phyloP scores from a whole-genome alignment of 2,329 filamentous ascomycete species.

The Ascochyta clinopodiicola region DNA sequence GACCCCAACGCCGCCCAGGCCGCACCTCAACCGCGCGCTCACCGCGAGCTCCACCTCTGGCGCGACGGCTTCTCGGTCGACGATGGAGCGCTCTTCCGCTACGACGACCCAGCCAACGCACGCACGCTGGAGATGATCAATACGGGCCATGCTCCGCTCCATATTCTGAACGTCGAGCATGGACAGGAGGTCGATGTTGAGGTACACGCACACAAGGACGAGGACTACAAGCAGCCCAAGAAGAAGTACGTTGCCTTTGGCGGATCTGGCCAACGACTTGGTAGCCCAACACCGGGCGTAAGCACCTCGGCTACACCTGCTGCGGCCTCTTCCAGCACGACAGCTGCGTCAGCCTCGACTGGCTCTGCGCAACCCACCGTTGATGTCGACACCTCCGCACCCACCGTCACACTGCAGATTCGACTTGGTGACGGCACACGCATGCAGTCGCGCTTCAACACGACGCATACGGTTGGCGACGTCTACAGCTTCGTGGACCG shows the following conservation, averaged over 20 bases:
- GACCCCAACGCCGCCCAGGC: constrained; percentile 58
- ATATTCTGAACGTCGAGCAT: constrained; percentile 76
- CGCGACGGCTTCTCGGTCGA: constrained; percentile 85
- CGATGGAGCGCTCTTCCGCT: constrained; percentile 77
- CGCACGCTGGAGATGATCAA: constrained; percentile 77
- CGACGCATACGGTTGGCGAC: constrained; percentile 76
- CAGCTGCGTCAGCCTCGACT: constrained; percentile 33
- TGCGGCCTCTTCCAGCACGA: constrained; percentile 43
- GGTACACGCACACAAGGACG: constrained; percentile 74
- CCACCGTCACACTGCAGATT: constrained; percentile 74
- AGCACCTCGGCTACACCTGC: constrained; percentile 47
- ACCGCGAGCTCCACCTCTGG: constrained; percentile 80
- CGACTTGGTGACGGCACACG: constrained; percentile 80
- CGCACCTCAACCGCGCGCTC: constrained; percentile 60
- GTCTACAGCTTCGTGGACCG: constrained; percentile 76
- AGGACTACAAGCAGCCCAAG: constrained; percentile 75
- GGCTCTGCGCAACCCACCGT: constrained; percentile 53
- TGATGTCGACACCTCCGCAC: constrained; percentile 68
- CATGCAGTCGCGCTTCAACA: constrained; percentile 82
- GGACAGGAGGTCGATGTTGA: constrained; percentile 82
- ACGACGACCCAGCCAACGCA: constrained; percentile 78
- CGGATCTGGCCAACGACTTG: constrained; percentile 75
- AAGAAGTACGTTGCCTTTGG: constrained; percentile 78
- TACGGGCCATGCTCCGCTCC: constrained; percentile 75
- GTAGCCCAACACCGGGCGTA: constrained; percentile 74